Conservation (phyloP, 1,139 yeast species). For the Ogataea hybrid region DNA sequence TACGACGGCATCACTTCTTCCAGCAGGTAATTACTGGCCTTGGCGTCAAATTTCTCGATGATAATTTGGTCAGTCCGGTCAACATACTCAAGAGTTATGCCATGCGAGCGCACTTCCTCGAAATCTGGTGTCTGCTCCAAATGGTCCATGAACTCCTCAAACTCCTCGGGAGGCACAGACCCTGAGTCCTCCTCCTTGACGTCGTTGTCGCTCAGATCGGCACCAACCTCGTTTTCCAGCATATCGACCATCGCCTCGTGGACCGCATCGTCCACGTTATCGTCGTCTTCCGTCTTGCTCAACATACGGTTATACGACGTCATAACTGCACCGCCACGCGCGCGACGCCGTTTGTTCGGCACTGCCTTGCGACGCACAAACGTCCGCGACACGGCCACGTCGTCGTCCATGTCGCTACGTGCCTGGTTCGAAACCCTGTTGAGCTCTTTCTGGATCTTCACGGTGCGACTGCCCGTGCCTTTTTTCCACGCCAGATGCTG, state of each 20-base stretch:
- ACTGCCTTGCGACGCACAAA: slow-evolving; percentile 43
- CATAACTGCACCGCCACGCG: slow-evolving; percentile 75
- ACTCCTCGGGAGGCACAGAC: no score
- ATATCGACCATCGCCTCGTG: slow-evolving; percentile 33
- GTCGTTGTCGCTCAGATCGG: no score
- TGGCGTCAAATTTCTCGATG: slow-evolving; percentile 60
- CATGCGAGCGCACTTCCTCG: slow-evolving; percentile 1
- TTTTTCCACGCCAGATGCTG: slow-evolving; percentile 57
- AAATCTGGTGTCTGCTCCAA: no score
- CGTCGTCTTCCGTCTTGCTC: slow-evolving; percentile 19
- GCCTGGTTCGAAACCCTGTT: slow-evolving; percentile 22
- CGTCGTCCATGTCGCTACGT: slow-evolving; percentile 20
- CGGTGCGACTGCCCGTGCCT: slow-evolving; percentile 25
- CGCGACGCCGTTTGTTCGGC: slow-evolving; percentile 69
- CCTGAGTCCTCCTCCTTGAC: no score
- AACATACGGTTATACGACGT: slow-evolving; percentile 46
- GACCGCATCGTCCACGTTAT: slow-evolving; percentile 31
- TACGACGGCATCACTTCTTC: slow-evolving; percentile 75
- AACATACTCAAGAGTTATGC: slow-evolving; percentile 32
- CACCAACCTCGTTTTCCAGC: no score
- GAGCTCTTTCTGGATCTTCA: slow-evolving; percentile 33
- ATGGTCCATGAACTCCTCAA: no score
- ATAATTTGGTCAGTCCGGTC: slow-evolving; percentile 49
- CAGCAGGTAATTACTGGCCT: slow-evolving; percentile 53
- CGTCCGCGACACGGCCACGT: slow-evolving; percentile 45